Base-by-base conservation (phyloP, 352 stramenopile species). In the Pythium utonaiense region DNA sequence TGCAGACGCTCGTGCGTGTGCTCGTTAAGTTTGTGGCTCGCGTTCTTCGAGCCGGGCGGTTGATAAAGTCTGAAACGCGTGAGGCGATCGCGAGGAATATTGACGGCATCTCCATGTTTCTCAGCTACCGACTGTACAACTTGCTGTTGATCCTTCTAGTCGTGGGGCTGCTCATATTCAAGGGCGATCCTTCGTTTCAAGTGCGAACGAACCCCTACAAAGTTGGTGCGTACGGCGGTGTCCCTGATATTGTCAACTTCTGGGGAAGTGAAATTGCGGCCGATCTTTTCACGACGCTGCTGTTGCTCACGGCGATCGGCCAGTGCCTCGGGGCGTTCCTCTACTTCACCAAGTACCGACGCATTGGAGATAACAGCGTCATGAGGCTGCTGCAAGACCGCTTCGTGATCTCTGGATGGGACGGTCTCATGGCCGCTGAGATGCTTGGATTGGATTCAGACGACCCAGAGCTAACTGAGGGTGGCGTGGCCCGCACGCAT, bases 361-460 rank as follows among this genome's bases (percentile, higher is more conserved):
- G 62, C 31, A 66, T 72, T 12, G 73, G 64, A 21, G 73, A 79
- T 54, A 87, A 87, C 55, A 64, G 68, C 50, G 25, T 87, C 16
- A 45, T 87, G 30, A 62, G 64, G 6, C 21, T 81, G 41, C 69
- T 87, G 6, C 75, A 87, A 44, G 42, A 69, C 19, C 71, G 75
- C 3, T 88, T 85, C 41, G 16, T 82, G 8, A 55, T 83, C 33
- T 74, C 83, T n/a, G 77, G 75, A 4, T 87, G 77, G 77, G 77
- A 87, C 31, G 38, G 71, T 1, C 60, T 78, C 7, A 41, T 73
- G 0, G 62, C 70, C 3, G 51, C 78, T 0, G 60, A 83, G 3
- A 68, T 74, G 16, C 63, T 87, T 13, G 75, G 77, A 0, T 76
- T 86, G 24, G 74, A 84, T n/a, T 70, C 71, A 10, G 65, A 67